Evolutionary conservation across 768 basidiomycete species (phyloP), one percentile per base, ranked within the genome.

Genomic region (Podaxis sp.): DNA sequence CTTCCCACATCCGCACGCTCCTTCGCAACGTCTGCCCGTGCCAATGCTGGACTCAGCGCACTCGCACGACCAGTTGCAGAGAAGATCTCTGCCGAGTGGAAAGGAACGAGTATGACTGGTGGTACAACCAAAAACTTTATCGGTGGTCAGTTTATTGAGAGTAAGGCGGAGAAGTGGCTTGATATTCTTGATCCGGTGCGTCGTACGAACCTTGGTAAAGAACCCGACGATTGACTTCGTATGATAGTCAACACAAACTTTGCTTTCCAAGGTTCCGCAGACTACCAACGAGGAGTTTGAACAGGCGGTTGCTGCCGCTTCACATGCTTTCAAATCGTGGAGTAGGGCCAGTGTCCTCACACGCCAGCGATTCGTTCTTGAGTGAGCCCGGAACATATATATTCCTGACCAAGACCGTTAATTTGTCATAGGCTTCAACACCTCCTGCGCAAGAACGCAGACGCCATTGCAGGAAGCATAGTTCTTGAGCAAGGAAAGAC

Each of bases 401-500:
- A 22, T 17, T 33, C 29, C 47, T 59, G 17, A 53, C 49, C 41
- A 25, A 36, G 37, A 1, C 57, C 60, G 64, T 50, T 57, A 33
- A 58, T 59, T 17, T 25, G 29, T 37, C n/a, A 50, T 59, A 98
- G 96, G 67, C 82, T 98, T 33, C 96, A 98, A 71, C 83, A 87
- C 63, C 82, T 93, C 29, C 86, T 99, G 61, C 89, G 95, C 50
- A 80, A 92, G 72, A 87, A 98, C 72, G 83, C 89, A 7, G 93
- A 94, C 68, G 89, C 88, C 55, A 82, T 99, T 59, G 96, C 95
- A 0, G 82, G 80, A 47, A 94, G 89, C 67, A 98, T 98, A 59
- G 94, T 96, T 25, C 77, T 98, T 22, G 96, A 98, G 72, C 96
- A 98, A 75, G 96, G 96, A 15, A 98, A 98, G 78, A 99, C 96